Base-by-base conservation (phyloP, 202 grass and related monocot genomes). In the Schoenoplectus triqueter region DNA sequence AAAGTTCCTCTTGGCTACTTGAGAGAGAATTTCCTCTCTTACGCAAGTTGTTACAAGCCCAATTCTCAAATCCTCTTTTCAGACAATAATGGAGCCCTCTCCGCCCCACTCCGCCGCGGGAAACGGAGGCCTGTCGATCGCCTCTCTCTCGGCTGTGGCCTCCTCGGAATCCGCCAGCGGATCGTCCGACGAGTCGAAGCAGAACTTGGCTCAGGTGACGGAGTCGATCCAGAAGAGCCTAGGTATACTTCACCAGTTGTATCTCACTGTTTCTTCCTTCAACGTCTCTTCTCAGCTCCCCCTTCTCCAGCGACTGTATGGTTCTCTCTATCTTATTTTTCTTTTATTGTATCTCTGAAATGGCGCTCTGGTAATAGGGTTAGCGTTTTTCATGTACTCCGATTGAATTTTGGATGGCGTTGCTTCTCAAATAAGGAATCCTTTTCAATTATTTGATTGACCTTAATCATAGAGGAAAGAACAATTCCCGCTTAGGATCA, bases 251-350 rank as follows among this genome's bases (percentile, higher is more conserved):
- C 95, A 98, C 88, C 91, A 98, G 85, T 90, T 98, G 65, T 92
- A 98, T 87, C 88, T 98, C 88, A 98, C 89, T 44, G 91, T 98
- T 69, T 95, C 91, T 80, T 94, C 95, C 84, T 98, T 92, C 81
- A 98, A 90, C 82, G 91, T 91, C 40, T 88, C 93, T 5, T 95
- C 96, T 69, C 96, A 98, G 85, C 90, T 95, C 0, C 88, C 88
- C n/a, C 91, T 98, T 44, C 91, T 99, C 75, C 88, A 99, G 68
- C 89, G 91, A 76, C 82, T 99, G 96, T 96, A 84, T 86, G 80
- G 39, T 20, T 17, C 74, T 22, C 46, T 5, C 52, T 54, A 3
- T 42, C 52, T n/a, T 22, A 15, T 9, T 42, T 14, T 68, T 1
- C 42, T 18, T 2, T 41, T 68, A 68, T 68, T 68, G 11, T 44